A percentile compares a stretch with the other conserved stretches of the same genome.
These are phyloP conservation scores for Penicillium coprophilum DNA, from an alignment of 495 filamentous ascomycete species.

Conservation along the genomic window DNA sequence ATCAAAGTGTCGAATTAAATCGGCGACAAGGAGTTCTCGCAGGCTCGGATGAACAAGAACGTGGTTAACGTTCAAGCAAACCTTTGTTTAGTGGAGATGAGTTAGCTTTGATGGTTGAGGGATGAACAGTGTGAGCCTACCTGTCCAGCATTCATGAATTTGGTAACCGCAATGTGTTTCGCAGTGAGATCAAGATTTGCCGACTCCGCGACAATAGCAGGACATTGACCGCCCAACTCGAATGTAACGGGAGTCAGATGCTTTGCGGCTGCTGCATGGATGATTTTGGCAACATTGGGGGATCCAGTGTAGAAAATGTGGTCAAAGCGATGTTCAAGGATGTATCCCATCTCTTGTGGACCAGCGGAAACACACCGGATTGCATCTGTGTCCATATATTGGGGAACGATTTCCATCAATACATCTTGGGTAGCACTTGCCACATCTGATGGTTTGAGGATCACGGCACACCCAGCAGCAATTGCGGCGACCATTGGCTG, in stretches of 20 bases:
- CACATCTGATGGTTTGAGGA: constrained; percentile 83
- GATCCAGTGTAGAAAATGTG: constrained; percentile 93
- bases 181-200: constrained; percentile 74
- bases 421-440: constrained; percentile 67
- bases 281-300: constrained; percentile 68
- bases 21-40: constrained; percentile 62
- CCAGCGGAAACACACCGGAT: constrained; percentile 74
- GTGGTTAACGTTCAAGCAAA: constrained; percentile 84
- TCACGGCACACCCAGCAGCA: constrained; percentile 74
- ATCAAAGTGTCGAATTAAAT: constrained; percentile 59
- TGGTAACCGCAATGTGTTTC: constrained; percentile 74
- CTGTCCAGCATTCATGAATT: constrained; percentile 77
- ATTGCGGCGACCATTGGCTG: constrained; percentile 82
- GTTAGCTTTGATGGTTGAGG: not conserved
- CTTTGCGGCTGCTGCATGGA: constrained; percentile 85
- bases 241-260: constrained; percentile 79
- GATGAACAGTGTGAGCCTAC: constrained; percentile 2
- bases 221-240: constrained; percentile 83
- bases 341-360: constrained; percentile 67
- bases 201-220: constrained; percentile 77
- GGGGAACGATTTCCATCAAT: constrained; percentile 67
- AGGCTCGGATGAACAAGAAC: constrained; percentile 70
- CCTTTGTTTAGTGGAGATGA: constrained; percentile 17
- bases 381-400: constrained; percentile 64
- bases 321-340: constrained; percentile 82